Base-by-base conservation (phyloP, 768 basidiomycete species). In the Tremella yokohamensis region DNA sequence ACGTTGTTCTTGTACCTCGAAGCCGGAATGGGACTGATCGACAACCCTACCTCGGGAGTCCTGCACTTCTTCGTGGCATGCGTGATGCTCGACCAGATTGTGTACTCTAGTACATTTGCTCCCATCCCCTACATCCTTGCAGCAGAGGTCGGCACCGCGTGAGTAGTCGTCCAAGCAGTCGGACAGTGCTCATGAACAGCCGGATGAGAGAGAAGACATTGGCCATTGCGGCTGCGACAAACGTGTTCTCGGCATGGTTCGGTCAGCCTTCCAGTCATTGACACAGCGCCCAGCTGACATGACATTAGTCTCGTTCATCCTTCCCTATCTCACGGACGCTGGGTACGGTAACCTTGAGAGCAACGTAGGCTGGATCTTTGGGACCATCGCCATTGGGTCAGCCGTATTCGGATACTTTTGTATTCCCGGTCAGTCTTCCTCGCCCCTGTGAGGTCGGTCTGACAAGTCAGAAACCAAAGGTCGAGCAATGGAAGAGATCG, bases 401-500 rank as follows among this genome's bases (percentile, higher is more conserved):
- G 42, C 42, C 4, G 42, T 45, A 4, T 45, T 45, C 15, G 42
- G 42, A 4, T 45, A 24, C n/a, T 8, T 18, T 16, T 22, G 22
- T 16, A 18, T 45, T 45, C 22, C 42, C 42, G 18, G 29, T 34
- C 29, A 34, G 29, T 34, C 29, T 6, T 6, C 29, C 11, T 34
- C 29, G 11, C 29, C 15, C 42, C 22, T 18, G 42, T 4, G 42
- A 18, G 4, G 15, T 22, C n/a, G n/a, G 12, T 4, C 22, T 45
- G n/a, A 24, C 22, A 4, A 65, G 8, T 63, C 66, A 2, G 66
- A 68, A 49, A 48, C 60, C 15, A 59, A 57, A 44, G 61, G 62
- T 0, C 53, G 63, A 45, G 38, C 62, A 4, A 57, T 69, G 24
- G 68, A 69, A 56, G 59, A 62, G 34, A 45, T 69, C 57, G 65